A percentile compares a stretch with the other conserved stretches of the same genome.
Evolutionary conservation across 1,284 basidiomycete genomes (phyloP).

Genomic region (Malassezia brasiliensis): DNA sequence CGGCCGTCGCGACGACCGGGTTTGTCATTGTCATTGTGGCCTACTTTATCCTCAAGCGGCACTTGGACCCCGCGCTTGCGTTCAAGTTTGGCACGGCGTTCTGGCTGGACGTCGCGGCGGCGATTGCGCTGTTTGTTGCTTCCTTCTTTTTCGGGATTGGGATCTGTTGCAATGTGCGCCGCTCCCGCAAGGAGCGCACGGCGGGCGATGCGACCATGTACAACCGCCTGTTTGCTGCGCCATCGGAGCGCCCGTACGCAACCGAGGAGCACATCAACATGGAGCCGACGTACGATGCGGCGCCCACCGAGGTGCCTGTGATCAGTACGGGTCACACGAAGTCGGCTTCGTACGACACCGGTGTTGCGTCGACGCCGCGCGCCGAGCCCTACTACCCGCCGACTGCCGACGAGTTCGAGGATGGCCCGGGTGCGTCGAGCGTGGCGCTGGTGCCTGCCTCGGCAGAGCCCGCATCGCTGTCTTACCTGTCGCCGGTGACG

Average conservation of each 20-base stretch:
- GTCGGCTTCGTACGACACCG: neutral
- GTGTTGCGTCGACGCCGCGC: neutral
- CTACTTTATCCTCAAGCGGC: neutral
- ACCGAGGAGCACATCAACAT: constrained; percentile 5
- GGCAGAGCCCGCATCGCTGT: neutral
- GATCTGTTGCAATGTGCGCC: constrained; percentile 1
- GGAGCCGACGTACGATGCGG: neutral
- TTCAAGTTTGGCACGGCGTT: constrained; percentile 8
- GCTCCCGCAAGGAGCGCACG: neutral
- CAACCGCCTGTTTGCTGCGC: constrained; percentile 1
- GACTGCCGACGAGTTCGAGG: neutral
- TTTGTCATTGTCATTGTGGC: constrained; percentile 12
- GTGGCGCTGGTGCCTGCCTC: neutral
- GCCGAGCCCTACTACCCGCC: neutral
- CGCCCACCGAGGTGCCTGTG: neutral
- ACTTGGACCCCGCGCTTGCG: neutral
- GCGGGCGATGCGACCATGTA: neutral
- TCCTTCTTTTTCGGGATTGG: neutral
- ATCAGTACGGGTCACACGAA: neutral
- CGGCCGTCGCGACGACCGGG: neutral
- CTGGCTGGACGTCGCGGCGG: constrained; percentile 4
- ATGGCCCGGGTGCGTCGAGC: neutral
- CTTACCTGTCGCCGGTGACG: neutral
- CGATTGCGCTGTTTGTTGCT: neutral
- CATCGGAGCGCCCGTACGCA: neutral